A percentile compares a stretch with the other conserved stretches of the same genome.
phyloP scores from a whole-genome alignment of 371 early-diverging fungal genomes.

The Amoeboaphelidium protococcarum region DNA sequence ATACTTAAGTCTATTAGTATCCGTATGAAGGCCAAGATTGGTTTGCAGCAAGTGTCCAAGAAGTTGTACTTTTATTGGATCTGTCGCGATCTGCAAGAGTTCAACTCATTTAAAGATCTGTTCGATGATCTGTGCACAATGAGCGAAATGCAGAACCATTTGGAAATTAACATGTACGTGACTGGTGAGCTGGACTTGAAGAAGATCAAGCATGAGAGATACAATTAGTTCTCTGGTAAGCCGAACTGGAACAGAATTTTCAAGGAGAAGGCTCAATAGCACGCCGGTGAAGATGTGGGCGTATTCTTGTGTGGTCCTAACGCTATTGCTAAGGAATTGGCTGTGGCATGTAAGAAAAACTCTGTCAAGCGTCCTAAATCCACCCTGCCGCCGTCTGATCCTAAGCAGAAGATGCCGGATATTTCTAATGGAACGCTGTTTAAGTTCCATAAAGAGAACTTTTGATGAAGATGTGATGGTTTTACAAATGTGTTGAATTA shows the following conservation, averaged over 20 bases:
- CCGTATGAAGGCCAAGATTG: constrained; percentile 9
- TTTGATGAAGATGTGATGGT: too few relatives aligned
- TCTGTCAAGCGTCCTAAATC: too few relatives aligned
- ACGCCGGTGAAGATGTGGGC: constrained; percentile 8
- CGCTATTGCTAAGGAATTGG: constrained; percentile 5
- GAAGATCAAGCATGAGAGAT: constrained; percentile 6
- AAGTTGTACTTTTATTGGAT: constrained; percentile 33
- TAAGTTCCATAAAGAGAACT: constrained; percentile 12
- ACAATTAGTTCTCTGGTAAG: constrained; percentile 10
- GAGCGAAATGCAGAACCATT: constrained; percentile 16
- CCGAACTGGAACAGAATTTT: constrained; percentile 12
- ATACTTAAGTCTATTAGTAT: constrained; percentile 36
- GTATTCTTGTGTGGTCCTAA: constrained; percentile 12
- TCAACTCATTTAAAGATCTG: neutral
- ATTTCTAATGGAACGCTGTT: constrained; percentile 2
- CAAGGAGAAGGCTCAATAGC: constrained; percentile 6
- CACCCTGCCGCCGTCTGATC: too few relatives aligned
- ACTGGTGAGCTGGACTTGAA: constrained; percentile 25
- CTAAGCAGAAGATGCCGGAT: neutral
- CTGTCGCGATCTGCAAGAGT: constrained; percentile 24
- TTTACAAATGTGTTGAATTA: too few relatives aligned
- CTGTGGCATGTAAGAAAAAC: constrained; percentile 5
- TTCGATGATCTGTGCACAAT: constrained; percentile 24
- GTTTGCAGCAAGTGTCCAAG: constrained; percentile 9
- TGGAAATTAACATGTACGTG: constrained; percentile 42